Percentiles rank a stretch among this genome's conserved stretches.
Evolutionary conservation across 2,329 filamentous ascomycete genomes (phyloP).

Genomic region (Cryphonectria carpinicola): DNA sequence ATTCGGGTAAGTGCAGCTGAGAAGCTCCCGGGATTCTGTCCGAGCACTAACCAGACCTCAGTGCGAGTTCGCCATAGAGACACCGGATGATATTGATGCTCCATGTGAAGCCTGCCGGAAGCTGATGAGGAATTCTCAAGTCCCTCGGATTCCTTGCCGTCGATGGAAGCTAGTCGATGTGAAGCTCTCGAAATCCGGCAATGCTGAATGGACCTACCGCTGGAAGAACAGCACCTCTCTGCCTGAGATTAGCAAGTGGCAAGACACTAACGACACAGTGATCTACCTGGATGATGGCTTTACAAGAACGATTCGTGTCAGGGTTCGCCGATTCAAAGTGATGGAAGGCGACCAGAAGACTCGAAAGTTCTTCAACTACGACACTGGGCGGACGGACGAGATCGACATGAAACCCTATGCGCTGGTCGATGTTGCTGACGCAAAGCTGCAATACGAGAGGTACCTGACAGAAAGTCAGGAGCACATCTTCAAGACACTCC

Average conservation of each 20-base stretch:
- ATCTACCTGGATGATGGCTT: constrained; percentile 60
- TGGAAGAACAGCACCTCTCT: constrained; percentile 58
- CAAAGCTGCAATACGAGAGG: constrained; percentile 50
- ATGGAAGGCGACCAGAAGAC: constrained; percentile 59
- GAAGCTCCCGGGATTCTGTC: neutral
- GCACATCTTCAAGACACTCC: constrained; percentile 50
- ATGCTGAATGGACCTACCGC: constrained; percentile 63
- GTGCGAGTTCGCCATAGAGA: constrained; percentile 55
- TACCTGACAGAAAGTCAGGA: constrained; percentile 55
- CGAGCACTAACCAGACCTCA: constrained; percentile 35
- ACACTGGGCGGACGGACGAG: constrained; percentile 44
- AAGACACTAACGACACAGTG: constrained; percentile 51
- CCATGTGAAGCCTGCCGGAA: constrained; percentile 59
- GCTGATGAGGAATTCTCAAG: constrained; percentile 49
- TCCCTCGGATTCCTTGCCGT: constrained; percentile 60
- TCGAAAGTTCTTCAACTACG: constrained; percentile 56
- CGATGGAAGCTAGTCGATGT: constrained; percentile 65
- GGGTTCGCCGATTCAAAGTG: constrained; percentile 59
- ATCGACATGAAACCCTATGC: constrained; percentile 60
- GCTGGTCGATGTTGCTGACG: constrained; percentile 57
- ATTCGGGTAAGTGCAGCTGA: constrained; percentile 55
- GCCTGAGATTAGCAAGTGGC: constrained; percentile 61
- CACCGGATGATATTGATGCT: constrained; percentile 44
- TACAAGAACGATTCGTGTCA: constrained; percentile 52
- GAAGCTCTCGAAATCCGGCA: constrained; percentile 60